phyloP scores from a whole-genome alignment of 2,329 filamentous ascomycete species.

The Calonectria henricotiae region DNA sequence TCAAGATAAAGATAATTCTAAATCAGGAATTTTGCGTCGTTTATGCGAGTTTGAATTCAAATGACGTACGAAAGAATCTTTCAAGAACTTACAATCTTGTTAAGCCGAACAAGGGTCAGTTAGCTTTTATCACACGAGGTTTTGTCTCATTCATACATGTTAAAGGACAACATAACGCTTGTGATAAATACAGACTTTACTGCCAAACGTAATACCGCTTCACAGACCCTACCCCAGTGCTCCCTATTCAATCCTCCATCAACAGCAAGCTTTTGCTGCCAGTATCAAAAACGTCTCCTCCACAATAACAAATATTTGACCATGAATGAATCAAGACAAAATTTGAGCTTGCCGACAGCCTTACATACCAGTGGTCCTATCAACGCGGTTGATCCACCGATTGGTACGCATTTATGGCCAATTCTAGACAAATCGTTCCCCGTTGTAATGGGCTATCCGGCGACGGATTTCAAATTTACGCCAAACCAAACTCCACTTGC shows the following conservation, averaged over 20 bases:
- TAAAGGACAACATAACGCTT: not conserved
- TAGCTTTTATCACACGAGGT: not conserved
- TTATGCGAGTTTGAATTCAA: not conserved
- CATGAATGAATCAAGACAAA: not conserved
- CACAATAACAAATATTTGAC: not conserved
- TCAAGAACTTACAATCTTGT: not conserved
- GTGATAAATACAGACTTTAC: not conserved
- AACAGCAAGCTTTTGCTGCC: not conserved
- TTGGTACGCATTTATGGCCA: not conserved
- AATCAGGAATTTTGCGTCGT: not conserved
- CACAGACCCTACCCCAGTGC: not conserved
- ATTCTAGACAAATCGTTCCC: not conserved
- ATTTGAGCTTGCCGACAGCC: not conserved
- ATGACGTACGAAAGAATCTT: not conserved
- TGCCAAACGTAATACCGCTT: not conserved
- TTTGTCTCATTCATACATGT: not conserved
- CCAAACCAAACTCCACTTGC: not conserved
- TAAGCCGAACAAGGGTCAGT: not conserved
- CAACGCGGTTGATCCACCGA: not conserved
- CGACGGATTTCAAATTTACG: conserved; percentile 1
- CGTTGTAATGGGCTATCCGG: not conserved
- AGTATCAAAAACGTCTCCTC: not conserved
- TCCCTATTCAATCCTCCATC: not conserved
- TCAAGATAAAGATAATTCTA: not conserved
- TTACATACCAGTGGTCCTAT: not conserved